Base-by-base conservation (phyloP, 768 basidiomycete genomes). In the Mrakia hoshinonis region DNA sequence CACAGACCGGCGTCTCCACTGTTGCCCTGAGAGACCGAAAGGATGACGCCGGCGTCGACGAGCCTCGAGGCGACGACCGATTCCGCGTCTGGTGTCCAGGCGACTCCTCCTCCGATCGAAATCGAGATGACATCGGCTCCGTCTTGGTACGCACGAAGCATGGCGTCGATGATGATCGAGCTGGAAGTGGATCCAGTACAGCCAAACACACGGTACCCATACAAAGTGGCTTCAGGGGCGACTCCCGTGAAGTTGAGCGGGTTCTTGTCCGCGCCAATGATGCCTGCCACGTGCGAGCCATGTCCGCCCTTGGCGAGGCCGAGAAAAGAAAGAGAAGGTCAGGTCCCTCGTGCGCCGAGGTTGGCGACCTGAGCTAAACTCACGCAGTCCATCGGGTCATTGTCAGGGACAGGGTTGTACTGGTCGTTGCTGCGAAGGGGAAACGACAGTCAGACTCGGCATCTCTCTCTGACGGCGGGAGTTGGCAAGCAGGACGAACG, bases 121-220 rank as follows among this genome's bases (percentile, higher is more conserved):
- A 89, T 78, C 4, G 85, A 86, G 73, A 89, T 79, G 70, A 90
- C 83, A 76, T 89, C 85, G 73, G 84, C 81, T 0, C 83, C 84
- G 26, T 55, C 63, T 12, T 55, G 13, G 66, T 49, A 67, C 4
- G 65, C 71, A 29, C 66, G 55, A 24, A 67, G 54, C 74, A 87
- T 86, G 78, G 77, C 87, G 82, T 75, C 85, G 83, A 60, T 80
- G 60, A 79, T 75, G 62, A 81, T 73, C 62, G 80, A 80, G 49
- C 82, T 70, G 1, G 76, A 69, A 0, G 84, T 82, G 12, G 71
- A 77, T 0, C 85, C 86, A 3, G 66, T 74, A 76, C 89, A 89
- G 3, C 86, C 85, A 75, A 87, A 88, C 11, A 89, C 81, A 64
- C 86, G 78, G 48, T 66, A 51, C 0, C 24, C 64, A 6, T 13